Conservation (phyloP, 176 grass and related monocot species). For the Alloteropsis semialata region DNA sequence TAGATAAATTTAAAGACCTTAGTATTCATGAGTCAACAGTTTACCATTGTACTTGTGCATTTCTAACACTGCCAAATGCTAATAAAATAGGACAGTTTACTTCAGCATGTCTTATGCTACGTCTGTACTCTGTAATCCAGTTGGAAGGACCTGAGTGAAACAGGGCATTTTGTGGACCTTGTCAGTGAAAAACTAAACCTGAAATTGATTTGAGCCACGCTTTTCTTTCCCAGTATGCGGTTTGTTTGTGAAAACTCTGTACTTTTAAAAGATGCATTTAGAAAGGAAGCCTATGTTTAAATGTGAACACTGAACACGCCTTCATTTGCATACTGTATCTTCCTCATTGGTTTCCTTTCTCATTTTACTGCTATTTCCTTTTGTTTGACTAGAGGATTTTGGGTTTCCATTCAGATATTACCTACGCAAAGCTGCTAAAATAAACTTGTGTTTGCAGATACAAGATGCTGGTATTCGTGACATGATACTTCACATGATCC, state of each 20-base stretch:
- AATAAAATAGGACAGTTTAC: not conserved
- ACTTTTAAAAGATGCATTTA: slow-evolving; percentile 8
- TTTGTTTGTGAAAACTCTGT: slow-evolving; percentile 5
- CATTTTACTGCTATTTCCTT: slow-evolving; percentile 12
- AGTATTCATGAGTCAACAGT: not conserved
- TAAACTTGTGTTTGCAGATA: slow-evolving; percentile 66
- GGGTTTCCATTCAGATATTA: slow-evolving; percentile 23
- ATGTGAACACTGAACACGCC: not conserved
- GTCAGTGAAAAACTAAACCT: not conserved
- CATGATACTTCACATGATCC: slow-evolving; percentile 99
- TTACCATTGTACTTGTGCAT: not conserved
- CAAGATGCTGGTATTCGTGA: slow-evolving; percentile 89
- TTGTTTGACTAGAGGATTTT: not conserved
- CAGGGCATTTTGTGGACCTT: not conserved
- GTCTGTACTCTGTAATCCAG: not conserved
- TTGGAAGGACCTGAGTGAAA: not conserved
- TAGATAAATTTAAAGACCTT: not conserved
- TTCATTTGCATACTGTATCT: not conserved
- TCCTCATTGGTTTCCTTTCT: not conserved
- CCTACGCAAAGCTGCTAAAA: not conserved
- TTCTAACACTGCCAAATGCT: not conserved
- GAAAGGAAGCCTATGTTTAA: not conserved
- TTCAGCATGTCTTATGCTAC: not conserved
- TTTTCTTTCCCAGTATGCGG: not conserved
- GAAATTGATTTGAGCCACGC: not conserved